Evolutionary conservation across 768 basidiomycete genomes (phyloP).

Genomic region (Trametes sanguinea): DNA sequence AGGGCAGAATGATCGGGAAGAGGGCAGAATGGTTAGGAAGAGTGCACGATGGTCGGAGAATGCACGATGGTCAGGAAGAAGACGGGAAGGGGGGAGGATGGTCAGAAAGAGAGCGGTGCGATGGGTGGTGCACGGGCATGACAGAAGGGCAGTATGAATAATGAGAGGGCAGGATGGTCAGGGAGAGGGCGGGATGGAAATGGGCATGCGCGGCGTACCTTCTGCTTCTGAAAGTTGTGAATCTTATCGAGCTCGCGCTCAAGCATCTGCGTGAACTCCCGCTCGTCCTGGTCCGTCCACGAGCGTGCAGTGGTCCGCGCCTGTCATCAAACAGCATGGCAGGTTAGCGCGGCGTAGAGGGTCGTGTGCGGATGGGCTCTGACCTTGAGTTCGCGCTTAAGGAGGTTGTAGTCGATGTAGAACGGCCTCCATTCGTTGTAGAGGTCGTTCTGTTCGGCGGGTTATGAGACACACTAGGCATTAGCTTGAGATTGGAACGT

Average conservation of each 20-base stretch:
- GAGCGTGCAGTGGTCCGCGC: conserved; percentile 51
- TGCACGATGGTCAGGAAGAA: no score
- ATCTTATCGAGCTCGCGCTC: conserved; percentile 91
- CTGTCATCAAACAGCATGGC: conserved; percentile 30
- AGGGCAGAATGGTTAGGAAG: no score
- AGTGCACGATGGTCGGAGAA: no score
- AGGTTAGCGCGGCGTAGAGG: neutral
- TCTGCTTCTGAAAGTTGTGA: conserved; percentile 88
- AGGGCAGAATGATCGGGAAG: no score
- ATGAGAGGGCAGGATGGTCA: no score
- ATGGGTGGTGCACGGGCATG: no score
- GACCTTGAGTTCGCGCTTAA: conserved; percentile 92
- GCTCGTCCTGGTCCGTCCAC: conserved; percentile 83
- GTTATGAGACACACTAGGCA: neutral
- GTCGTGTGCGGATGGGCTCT: conserved; percentile 20
- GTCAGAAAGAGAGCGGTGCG: no score
- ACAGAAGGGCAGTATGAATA: no score
- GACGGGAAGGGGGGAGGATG: no score
- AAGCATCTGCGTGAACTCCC: conserved; percentile 75
- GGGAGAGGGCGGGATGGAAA: no score
- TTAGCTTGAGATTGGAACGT: conserved; percentile 23
- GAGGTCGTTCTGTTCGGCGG: conserved; percentile 56
- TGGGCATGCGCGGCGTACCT: no score
- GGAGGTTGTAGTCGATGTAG: conserved; percentile 85
- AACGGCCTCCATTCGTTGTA: conserved; percentile 91